A percentile compares a stretch with the other conserved stretches of the same genome.
phyloP scores from a whole-genome alignment of 1,139 yeast genomes.

The Candida neerlandica region DNA sequence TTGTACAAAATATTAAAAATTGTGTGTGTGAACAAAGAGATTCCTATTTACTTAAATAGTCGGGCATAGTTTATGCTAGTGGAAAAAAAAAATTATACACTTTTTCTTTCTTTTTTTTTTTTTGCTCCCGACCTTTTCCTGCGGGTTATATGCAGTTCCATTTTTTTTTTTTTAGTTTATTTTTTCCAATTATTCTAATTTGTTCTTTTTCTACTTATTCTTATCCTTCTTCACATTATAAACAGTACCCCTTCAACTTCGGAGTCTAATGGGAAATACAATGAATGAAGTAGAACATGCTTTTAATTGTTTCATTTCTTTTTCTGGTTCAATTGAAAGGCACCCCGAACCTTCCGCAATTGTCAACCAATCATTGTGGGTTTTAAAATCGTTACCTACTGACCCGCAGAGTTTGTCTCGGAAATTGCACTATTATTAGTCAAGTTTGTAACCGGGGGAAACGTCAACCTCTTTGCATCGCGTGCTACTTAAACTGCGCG shows the following conservation, averaged over 20 bases:
- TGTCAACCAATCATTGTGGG: too few relatives aligned
- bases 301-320: too few relatives aligned
- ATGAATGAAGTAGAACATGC: too few relatives aligned
- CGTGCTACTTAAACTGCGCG: not conserved
- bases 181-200: not conserved
- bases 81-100: slow-evolving; percentile 1
- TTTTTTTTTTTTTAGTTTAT: not conserved
- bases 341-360: too few relatives aligned
- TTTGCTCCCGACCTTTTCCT: slow-evolving; percentile 1
- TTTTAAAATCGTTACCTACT: too few relatives aligned
- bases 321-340: too few relatives aligned
- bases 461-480: slow-evolving; percentile 1
- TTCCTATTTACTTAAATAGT: not conserved
- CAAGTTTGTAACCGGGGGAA: not conserved
- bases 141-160: not conserved
- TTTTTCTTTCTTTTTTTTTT: too few relatives aligned
- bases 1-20: not conserved
- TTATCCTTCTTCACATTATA: too few relatives aligned
- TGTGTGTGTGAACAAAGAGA: not conserved
- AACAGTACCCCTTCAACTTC: too few relatives aligned
- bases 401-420: not conserved
- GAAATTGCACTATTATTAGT: not conserved
- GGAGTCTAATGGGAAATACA: too few relatives aligned
- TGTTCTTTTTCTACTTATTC: too few relatives aligned
- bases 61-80: not conserved